A percentile compares a stretch with the other conserved stretches of the same genome.
These are phyloP conservation scores for Spizellomyces punctatus DNA, from an alignment of 192 early-diverging fungal genomes.

Conservation along the genomic window DNA sequence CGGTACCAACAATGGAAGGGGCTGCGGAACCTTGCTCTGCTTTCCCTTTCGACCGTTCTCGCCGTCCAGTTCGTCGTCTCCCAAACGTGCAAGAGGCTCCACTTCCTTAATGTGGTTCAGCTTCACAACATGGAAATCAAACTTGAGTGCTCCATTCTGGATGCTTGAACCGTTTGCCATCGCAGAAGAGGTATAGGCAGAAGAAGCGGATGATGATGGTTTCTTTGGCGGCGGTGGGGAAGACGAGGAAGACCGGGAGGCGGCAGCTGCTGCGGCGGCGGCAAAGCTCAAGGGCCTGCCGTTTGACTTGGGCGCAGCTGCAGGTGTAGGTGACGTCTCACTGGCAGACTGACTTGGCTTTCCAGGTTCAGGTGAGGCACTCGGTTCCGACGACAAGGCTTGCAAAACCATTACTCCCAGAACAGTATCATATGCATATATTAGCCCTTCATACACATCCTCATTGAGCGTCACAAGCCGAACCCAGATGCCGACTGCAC, in stretches of 20 bases:
- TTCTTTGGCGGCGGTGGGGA: constrained; percentile 4
- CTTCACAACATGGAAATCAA: constrained; percentile 43
- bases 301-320: not conserved
- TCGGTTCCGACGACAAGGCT: not conserved
- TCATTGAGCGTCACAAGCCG: constrained; percentile 21
- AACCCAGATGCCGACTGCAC: constrained; percentile 32
- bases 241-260: constrained; percentile 4
- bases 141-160: not conserved
- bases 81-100: not conserved
- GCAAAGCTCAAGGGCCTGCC: constrained; percentile 20
- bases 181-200: constrained; percentile 4
- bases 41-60: not conserved
- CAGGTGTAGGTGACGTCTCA: not conserved
- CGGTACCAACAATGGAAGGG: constrained; percentile 27
- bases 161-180: not conserved
- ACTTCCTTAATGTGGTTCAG: constrained; percentile 32
- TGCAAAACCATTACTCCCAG: constrained; percentile 43
- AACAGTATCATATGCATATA: constrained; percentile 40
- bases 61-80: not conserved
- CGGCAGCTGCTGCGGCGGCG: constrained; percentile 21
- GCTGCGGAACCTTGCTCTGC: constrained; percentile 6
- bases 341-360: not conserved
- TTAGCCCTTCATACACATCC: constrained; percentile 31
- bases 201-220: constrained; percentile 3
- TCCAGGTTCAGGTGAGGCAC: constrained; percentile 5